Evolutionary conservation across 441 rosid species (phyloP).

Genomic region (Manihot esculenta): DNA sequence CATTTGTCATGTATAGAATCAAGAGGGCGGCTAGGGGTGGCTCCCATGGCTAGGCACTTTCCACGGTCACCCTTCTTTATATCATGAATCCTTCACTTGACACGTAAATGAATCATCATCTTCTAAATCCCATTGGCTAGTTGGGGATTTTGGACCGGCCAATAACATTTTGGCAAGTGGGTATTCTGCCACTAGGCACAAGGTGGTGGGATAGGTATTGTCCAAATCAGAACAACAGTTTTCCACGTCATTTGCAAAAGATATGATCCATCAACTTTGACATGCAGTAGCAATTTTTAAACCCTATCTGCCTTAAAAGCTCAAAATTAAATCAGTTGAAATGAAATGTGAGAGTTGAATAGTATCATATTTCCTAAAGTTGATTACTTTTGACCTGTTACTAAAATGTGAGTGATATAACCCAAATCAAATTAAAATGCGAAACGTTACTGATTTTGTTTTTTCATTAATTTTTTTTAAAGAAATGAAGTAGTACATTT

Average conservation of each 20-base stretch:
- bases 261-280: no score
- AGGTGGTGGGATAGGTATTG: not conserved
- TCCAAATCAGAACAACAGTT: not conserved
- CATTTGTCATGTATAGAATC: conserved; percentile 44
- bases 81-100: conserved; percentile 13
- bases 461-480: no score
- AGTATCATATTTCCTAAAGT: not conserved
- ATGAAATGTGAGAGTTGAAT: not conserved
- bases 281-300: not conserved
- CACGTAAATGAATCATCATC: no score
- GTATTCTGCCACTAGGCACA: conserved; percentile 13
- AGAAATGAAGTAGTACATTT: no score
- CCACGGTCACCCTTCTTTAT: not conserved
- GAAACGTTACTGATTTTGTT: no score
- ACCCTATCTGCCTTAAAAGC: not conserved
- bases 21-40: conserved; percentile 48
- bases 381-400: not conserved
- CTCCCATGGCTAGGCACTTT: conserved; percentile 22
- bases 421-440: not conserved
- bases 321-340: not conserved
- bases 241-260: not conserved
- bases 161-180: conserved; percentile 15
- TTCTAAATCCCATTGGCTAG: conserved; percentile 21
- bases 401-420: not conserved
- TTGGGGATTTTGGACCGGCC: conserved; percentile 6